phyloP scores from a whole-genome alignment of 208 protist genomes.

The Wallacemonas sp. region DNA sequence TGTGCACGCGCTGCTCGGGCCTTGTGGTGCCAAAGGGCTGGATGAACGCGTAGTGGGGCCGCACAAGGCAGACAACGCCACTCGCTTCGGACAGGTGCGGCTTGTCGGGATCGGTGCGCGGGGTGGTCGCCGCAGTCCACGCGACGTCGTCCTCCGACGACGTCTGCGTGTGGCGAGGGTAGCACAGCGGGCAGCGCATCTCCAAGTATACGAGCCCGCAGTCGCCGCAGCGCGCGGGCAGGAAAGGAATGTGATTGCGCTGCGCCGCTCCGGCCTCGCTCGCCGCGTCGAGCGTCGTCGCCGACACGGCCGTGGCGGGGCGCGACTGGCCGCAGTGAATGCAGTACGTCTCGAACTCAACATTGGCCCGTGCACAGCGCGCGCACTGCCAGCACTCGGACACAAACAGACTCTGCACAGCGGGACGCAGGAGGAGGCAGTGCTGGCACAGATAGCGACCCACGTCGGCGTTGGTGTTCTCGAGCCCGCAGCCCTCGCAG shows the following conservation, averaged over 20 bases:
- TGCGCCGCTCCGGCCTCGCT: slow-evolving; percentile 14
- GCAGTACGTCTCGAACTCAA: slow-evolving; percentile 83
- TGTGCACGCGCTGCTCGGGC: slow-evolving; percentile 52
- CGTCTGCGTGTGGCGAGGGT: slow-evolving; percentile 1
- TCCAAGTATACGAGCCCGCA: slow-evolving; percentile 77
- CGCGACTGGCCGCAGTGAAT: slow-evolving; percentile 62
- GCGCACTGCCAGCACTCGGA: slow-evolving; percentile 72
- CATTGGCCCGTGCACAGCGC: slow-evolving; percentile 57
- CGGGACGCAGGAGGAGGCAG: slow-evolving; percentile 66
- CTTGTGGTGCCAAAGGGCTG: slow-evolving; percentile 52
- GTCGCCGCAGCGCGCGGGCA: slow-evolving; percentile 54
- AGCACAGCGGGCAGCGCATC: slow-evolving; percentile 69
- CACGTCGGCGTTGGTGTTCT: slow-evolving; percentile 62
- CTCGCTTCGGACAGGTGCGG: slow-evolving; percentile 39
- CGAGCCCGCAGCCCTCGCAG: slow-evolving; percentile 59
- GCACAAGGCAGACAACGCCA: slow-evolving; percentile 64
- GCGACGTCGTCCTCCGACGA: too few relatives aligned
- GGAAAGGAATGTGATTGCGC: slow-evolving; percentile 50
- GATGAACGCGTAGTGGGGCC: slow-evolving; percentile 53
- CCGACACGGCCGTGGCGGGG: background rate
- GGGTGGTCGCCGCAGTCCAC: too few relatives aligned
- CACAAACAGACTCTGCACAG: slow-evolving; percentile 51
- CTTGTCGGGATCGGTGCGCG: slow-evolving; percentile 17
- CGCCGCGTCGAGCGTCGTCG: background rate
- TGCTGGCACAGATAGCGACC: slow-evolving; percentile 77